Base-by-base conservation (phyloP, 1,284 basidiomycete genomes). In the Cryptococcus depauperatus region DNA sequence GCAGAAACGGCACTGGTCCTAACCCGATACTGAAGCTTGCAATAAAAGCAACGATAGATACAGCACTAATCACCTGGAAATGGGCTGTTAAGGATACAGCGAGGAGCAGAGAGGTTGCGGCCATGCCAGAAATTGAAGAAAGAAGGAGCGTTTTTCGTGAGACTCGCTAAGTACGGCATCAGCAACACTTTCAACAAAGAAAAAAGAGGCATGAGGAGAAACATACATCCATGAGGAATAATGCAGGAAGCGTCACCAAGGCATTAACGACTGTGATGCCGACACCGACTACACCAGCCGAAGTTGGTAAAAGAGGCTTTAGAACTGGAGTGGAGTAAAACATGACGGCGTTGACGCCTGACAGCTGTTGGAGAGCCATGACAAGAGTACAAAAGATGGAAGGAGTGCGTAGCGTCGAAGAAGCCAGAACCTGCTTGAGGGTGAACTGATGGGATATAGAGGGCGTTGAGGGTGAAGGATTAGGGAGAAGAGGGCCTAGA, bases 241-340 rank as follows among this genome's bases (percentile, higher is more conserved):
- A 84, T 3, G 91, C 84, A 1, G 83, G 80, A 53, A 84, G 78
- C 0, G 84, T 85, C 82, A 83, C 83, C 49, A 82, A 54, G 32
- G 76, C 84, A 65, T 95, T 96, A 46, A 91, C 79, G 27, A 88
- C 66, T 0, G 88, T 65, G 40, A 70, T 68, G 3, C 61, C 59
- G 10, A 70, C 58, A 3, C 63, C 59, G 26, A 71, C 58, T 9
- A 62, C 37, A 3, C 68, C 81, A 0, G 85, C 88, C 13, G 82
- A 67, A 10, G 82, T 77, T 8, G 88, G 85, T 40, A 92, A 70
- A 3, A 86, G 77, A 41, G 81, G 80, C 8, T 81, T 78, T 13
- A 93, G 76, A 43, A 93, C 89, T 32, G 82, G 79, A 50, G 88
- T 91, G 66, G 85, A 89, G 70, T 91, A 92, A 64, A 89, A 92